Evolutionary conservation across 345 rosid species (phyloP), one percentile per base, ranked within the genome.

Genomic region (Gossypium rotundifolium): DNA sequence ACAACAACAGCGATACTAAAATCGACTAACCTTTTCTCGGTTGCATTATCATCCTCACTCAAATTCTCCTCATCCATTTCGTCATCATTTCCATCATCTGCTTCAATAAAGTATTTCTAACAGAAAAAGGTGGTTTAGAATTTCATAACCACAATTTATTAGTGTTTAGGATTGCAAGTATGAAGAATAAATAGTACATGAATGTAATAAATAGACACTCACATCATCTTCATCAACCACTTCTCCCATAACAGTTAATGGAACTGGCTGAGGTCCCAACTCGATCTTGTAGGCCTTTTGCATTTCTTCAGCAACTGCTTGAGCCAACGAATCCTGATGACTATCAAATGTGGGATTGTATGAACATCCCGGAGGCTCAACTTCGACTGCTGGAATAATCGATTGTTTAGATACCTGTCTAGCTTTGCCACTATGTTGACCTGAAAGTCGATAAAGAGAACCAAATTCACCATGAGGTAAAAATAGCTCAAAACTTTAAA

Each of bases 301-400:
- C 99, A 95, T 88, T 84, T 95, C 98, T 74, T 87, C 93, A 14
- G 99, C 99, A 78, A 95, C 99, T 8, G 97, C 98, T 88, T 85
- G 82, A 65, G 99, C 97, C 84, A 93, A 81, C 20, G 90, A 80
- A 84, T 95, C 98, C 97, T 91, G 94, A 81, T 95, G 99, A 72
- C 93, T 88, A 65, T 89, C 96, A 79, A 76, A 68, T 40, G 88
- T n/a, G 65, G 98, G 98, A 84, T 93, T 95, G 78, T 80, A 93
- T 11, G 99, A 95, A 76, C 99, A 95, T 40, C 97, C 99, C 9
- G 93, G 86, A 78, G 90, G 90, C 81, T 91, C 99, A 84, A 95
- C 81, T 85, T 95, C 99, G 59, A 95, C 99, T 1, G 98, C 93
- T 68, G 93, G 97, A 80, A 95, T 95, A 73, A 81, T 66, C 3